Percentiles rank a stretch among this genome's conserved stretches.
phyloP scores from a whole-genome alignment of 2,329 filamentous ascomycete genomes.

The Cladophialophora chaetospira region DNA sequence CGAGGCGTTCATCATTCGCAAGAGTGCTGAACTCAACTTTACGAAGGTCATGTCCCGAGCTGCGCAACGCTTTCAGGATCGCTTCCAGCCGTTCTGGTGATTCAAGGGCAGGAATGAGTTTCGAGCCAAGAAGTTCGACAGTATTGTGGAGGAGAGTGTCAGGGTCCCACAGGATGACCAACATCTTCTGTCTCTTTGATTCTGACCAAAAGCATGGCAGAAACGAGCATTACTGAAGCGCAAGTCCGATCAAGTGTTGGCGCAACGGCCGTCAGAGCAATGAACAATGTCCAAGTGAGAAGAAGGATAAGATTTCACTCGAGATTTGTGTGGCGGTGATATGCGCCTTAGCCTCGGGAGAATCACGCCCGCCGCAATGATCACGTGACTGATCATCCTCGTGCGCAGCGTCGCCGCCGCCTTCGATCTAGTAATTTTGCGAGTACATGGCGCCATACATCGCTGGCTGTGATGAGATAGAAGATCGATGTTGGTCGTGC shows the following conservation, averaged over 20 bases:
- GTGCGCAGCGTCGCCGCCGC: not conserved
- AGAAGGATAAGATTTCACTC: constrained; percentile 6
- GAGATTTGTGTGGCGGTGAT: constrained; percentile 1
- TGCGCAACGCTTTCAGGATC: constrained; percentile 26
- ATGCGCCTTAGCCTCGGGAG: no score
- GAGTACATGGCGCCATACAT: constrained; percentile 12
- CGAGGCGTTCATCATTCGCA: constrained; percentile 6
- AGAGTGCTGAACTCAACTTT: constrained; percentile 12
- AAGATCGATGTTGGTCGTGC: constrained; percentile 3
- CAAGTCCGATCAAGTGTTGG: not conserved
- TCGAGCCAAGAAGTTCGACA: constrained; percentile 31
- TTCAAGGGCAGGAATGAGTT: constrained; percentile 31
- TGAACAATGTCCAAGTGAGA: constrained; percentile 8
- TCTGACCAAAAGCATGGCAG: constrained; percentile 16
- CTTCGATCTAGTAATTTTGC: constrained; percentile 1
- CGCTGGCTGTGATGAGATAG: constrained; percentile 8
- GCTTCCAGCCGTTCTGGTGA: constrained; percentile 30
- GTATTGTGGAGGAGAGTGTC: constrained; percentile 32
- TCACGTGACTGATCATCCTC: not conserved
- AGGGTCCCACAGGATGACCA: constrained; percentile 33
- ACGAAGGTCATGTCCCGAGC: constrained; percentile 24
- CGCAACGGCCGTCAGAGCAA: not conserved
- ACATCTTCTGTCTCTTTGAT: constrained; percentile 22
- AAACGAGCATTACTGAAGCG: not conserved
- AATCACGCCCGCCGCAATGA: not conserved